Evolutionary conservation across 129 eudicot species (phyloP), one percentile per base, ranked within the genome.

Genomic region (Silybum marianum): DNA sequence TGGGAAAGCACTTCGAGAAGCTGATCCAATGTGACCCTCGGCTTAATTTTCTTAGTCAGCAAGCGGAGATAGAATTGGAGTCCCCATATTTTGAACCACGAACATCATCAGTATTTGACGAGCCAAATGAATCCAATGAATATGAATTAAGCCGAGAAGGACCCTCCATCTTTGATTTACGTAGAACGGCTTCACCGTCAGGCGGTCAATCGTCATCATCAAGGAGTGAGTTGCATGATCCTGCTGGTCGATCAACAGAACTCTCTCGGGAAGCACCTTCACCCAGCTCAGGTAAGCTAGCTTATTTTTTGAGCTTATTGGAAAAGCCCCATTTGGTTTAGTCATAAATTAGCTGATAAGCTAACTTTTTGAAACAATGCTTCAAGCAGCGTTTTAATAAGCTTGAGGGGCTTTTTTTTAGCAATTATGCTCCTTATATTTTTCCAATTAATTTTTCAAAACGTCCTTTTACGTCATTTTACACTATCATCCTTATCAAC

Each of bases 1-100:
- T 93, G 48, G 89, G 93, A 74, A 91, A 90, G 84, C 98, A 93
- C 66, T 93, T 86, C 71, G 95, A 93, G 78, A 91, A 88, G 84
- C 75, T 91, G 75, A 87, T 93, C 76, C 97, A 90, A 62, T 91
- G 97, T 66, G 98, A 93, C 78, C 77, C 71, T 34, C 95, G 97
- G 38, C 92, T 93, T 23, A 82, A 79, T 79, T 84, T 81, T 67
- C 86, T 93, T 84, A 91, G 93, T 84, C 91, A 76, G 77, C 94
- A 89, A 38, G 75, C 84, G 0, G 90, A 85, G 30, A 78, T 88
- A 39, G 87, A 78, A 67, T 34, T 91, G 79, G 92, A 87, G 36
- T 80, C 87, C 3, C 91, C 93, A 4, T 88, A 70, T 78, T 93
- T 92, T 72, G 97, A 85, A 42, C 69, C 89, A 21, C 81, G 84